phyloP scores from a whole-genome alignment of 2,329 filamentous ascomycete genomes.

The Blastomyces silverae region DNA sequence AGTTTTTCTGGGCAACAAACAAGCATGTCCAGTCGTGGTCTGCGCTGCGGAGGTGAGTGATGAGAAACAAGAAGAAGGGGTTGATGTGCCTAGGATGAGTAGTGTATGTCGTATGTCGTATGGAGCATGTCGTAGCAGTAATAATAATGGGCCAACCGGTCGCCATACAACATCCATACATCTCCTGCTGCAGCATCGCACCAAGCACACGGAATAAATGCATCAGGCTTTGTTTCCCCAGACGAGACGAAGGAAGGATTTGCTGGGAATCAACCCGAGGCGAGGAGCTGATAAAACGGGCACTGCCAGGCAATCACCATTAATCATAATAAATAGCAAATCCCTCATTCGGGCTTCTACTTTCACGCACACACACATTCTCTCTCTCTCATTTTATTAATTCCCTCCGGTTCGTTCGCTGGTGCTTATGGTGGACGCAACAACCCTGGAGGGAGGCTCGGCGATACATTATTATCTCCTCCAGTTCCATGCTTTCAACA shows the following conservation, averaged over 20 bases:
- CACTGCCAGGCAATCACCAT: background rate
- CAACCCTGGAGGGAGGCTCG: background rate
- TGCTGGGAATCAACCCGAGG: conserved; percentile 3
- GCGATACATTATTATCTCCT: background rate
- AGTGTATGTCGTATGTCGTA: too few species aligned
- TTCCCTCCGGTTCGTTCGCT: background rate
- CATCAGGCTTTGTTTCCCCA: background rate
- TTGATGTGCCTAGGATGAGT: background rate
- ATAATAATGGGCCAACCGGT: conserved; percentile 6
- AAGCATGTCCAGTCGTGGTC: background rate
- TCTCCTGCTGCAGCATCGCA: background rate
- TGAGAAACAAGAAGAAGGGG: too few species aligned
- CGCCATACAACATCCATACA: too few species aligned
- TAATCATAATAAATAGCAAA: conserved; percentile 4
- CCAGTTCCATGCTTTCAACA: background rate
- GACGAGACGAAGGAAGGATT: conserved; percentile 7
- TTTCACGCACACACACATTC: too few species aligned
- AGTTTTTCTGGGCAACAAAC: background rate
- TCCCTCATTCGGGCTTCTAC: background rate
- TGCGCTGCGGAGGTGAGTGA: background rate
- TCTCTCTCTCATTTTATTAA: background rate
- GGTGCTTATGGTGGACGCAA: conserved; percentile 2
- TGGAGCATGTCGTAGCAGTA: too few species aligned
- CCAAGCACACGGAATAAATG: conserved; percentile 2
- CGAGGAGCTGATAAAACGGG: background rate